phyloP scores from a whole-genome alignment of 2,329 filamentous ascomycete genomes.

The Trichoderma breve region DNA sequence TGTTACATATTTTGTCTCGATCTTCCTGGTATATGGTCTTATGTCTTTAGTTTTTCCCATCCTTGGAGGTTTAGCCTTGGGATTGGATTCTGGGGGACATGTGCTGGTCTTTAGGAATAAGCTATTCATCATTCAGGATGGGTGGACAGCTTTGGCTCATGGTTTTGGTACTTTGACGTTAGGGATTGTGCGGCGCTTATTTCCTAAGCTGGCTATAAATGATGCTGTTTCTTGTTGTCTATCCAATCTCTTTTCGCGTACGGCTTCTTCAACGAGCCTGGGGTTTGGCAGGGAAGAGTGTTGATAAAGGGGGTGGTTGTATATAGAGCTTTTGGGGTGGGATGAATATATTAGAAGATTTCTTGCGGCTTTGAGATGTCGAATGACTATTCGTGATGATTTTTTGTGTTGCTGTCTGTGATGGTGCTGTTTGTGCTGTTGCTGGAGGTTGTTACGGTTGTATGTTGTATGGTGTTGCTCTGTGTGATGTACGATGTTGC shows the following conservation, averaged over 20 bases:
- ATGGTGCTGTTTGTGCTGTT: too few relatives aligned
- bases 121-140: background rate
- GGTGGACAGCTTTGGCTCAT: background rate
- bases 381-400: background rate
- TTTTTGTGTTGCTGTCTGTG: too few relatives aligned
- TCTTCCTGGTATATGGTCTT: too few relatives aligned
- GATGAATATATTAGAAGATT: background rate
- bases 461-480: too few relatives aligned
- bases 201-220: background rate
- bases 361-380: background rate
- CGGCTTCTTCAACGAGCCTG: background rate
- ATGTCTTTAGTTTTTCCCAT: background rate
- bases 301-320: background rate
- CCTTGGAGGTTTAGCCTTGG: background rate
- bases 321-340: background rate
- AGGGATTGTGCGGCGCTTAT: background rate
- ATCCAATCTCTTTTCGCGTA: background rate
- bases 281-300: background rate
- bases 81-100: too few relatives aligned
- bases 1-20: background rate
- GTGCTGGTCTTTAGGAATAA: background rate
- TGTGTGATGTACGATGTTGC: too few relatives aligned
- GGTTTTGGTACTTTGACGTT: background rate
- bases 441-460: too few relatives aligned
- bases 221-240: background rate